Evolutionary conservation across 164 flowering plant species (phyloP).

Genomic region (Stephania japonica): DNA sequence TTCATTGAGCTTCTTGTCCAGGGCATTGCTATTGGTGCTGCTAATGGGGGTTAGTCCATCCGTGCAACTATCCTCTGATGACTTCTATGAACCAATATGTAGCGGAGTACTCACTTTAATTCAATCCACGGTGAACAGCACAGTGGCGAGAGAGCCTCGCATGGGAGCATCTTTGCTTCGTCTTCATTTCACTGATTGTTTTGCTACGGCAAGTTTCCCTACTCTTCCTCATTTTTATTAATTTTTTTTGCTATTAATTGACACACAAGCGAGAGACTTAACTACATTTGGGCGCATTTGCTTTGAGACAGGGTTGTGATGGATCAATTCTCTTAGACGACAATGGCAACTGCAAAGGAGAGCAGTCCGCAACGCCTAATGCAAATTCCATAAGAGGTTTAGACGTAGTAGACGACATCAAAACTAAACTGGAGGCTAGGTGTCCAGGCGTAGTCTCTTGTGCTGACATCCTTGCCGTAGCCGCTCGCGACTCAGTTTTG

Average conservation of each 20-base stretch:
- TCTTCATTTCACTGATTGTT: slow-evolving; percentile 11
- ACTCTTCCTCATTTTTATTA: too few relatives aligned
- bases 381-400: slow-evolving; percentile 32
- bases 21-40: neutral
- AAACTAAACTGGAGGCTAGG: slow-evolving; percentile 26
- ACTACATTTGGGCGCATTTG: neutral
- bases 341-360: slow-evolving; percentile 33
- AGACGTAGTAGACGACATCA: slow-evolving; percentile 39
- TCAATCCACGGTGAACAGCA: slow-evolving; percentile 14
- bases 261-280: too few relatives aligned
- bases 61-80: slow-evolving; percentile 22
- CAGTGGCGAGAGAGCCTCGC: slow-evolving; percentile 30
- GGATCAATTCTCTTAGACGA: slow-evolving; percentile 41
- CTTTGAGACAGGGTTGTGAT: slow-evolving; percentile 44
- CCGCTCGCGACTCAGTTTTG: slow-evolving; percentile 38
- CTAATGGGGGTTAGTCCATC: slow-evolving; percentile 7
- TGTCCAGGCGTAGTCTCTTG: slow-evolving; percentile 48
- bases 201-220: slow-evolving; percentile 34
- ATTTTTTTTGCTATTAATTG: too few relatives aligned
- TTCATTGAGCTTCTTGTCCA: too few relatives aligned
- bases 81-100: slow-evolving; percentile 22
- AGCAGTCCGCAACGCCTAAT: slow-evolving; percentile 32
- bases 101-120: slow-evolving; percentile 23
- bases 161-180: slow-evolving; percentile 34
- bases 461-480: slow-evolving; percentile 43